Evolutionary conservation across 768 basidiomycete species (phyloP).

Genomic region (Phaffia australis): DNA sequence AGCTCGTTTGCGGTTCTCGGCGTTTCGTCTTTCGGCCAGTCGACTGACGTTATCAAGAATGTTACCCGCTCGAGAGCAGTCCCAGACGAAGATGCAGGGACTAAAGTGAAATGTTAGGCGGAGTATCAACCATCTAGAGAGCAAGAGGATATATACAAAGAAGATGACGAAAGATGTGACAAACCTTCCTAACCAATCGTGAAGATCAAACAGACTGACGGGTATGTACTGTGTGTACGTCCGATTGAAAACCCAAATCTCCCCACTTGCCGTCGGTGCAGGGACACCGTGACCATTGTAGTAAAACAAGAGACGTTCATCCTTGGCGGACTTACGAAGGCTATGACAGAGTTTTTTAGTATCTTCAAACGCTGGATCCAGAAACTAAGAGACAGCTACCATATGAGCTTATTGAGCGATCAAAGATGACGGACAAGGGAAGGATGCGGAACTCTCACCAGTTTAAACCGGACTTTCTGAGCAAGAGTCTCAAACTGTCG

Average conservation of each 20-base stretch:
- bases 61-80: constrained; percentile 94
- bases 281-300: constrained; percentile 59
- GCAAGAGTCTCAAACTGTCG: constrained; percentile 94
- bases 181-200: constrained; percentile 67
- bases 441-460: constrained; percentile 29
- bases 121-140: background rate
- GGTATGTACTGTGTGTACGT: constrained; percentile 98
- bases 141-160: background rate
- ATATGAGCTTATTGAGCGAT: background rate
- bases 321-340: constrained; percentile 76
- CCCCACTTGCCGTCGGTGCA: constrained; percentile 72
- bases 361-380: constrained; percentile 92
- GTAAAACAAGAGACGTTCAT: constrained; percentile 88
- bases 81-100: constrained; percentile 97
- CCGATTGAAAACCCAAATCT: constrained; percentile 97
- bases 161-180: constrained; percentile 8
- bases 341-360: constrained; percentile 73
- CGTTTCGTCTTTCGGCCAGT: constrained; percentile 39
- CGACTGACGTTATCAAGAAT: constrained; percentile 77
- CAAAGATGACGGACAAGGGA: background rate
- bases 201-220: constrained; percentile 83
- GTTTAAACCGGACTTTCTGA: constrained; percentile 86
- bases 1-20: constrained; percentile 34
- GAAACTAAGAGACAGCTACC: constrained; percentile 44
- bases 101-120: constrained; percentile 38